A percentile compares a stretch with the other conserved stretches of the same genome.
These are phyloP conservation scores for Pseudognaphalium luteoalbum DNA, from an alignment of 129 eudicot genomes.

Conservation along the genomic window DNA sequence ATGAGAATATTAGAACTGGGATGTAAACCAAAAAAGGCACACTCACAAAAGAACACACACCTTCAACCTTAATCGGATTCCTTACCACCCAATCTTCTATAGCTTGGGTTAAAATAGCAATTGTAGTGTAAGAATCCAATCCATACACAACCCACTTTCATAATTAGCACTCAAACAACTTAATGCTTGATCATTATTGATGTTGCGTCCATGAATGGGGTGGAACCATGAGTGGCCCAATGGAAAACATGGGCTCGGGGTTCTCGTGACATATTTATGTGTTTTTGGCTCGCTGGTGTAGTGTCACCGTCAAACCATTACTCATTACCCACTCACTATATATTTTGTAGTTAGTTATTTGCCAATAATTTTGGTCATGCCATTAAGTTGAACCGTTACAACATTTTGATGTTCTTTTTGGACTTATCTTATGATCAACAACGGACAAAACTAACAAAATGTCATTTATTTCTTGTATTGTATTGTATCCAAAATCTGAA, in stretches of 20 bases:
- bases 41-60: too few species aligned
- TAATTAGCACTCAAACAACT: too few species aligned
- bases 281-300: conserved; percentile 21
- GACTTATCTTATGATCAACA: neutral
- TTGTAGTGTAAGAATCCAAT: too few species aligned
- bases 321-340: conserved; percentile 14
- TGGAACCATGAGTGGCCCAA: conserved; percentile 29
- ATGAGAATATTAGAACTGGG: too few species aligned
- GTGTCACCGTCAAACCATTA: conserved; percentile 36
- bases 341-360: conserved; percentile 4
- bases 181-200: too few species aligned
- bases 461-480: too few species aligned
- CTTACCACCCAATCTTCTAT: too few species aligned
- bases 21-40: too few species aligned
- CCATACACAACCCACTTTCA: too few species aligned
- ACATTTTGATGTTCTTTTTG: conserved; percentile 15
- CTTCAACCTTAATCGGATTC: too few species aligned
- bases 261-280: conserved; percentile 31
- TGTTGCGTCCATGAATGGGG: conserved; percentile 33
- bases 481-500: too few species aligned
- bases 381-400: neutral
- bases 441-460: neutral
- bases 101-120: too few species aligned
- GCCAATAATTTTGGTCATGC: neutral
- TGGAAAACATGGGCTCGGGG: conserved; percentile 9